Conservation (phyloP, 2,329 filamentous ascomycete species). For the Verticillium nonalfalfae region DNA sequence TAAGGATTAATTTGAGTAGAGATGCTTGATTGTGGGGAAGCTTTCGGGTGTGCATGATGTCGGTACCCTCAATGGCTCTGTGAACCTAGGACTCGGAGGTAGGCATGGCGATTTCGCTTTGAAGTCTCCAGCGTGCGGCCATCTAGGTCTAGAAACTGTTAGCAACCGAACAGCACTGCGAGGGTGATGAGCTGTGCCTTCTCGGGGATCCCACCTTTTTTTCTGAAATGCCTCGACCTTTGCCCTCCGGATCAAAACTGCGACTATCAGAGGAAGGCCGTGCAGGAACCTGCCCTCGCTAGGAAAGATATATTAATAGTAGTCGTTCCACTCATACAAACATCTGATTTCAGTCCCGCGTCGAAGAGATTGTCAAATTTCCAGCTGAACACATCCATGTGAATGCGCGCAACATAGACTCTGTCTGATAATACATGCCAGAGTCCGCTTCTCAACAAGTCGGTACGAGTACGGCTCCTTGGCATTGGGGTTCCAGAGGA, state of each 20-base stretch:
- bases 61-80: background rate
- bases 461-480: background rate
- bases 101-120: background rate
- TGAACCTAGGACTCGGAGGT: background rate
- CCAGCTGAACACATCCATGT: background rate
- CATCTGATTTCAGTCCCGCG: background rate
- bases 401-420: background rate
- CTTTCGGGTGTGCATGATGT: background rate
- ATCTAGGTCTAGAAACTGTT: background rate
- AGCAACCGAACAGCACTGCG: background rate
- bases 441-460: background rate
- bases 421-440: background rate
- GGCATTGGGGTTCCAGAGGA: background rate
- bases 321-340: background rate
- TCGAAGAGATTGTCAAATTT: background rate
- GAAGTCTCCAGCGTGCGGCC: background rate
- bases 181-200: background rate
- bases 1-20: background rate
- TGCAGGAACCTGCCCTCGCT: background rate
- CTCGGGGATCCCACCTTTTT: background rate
- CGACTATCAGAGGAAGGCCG: background rate
- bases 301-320: background rate
- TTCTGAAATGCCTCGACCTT: background rate
- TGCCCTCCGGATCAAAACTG: background rate
- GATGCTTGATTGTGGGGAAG: background rate